phyloP scores from a whole-genome alignment of 805 yeast species.

The Cyberlindnera nakhonratchasimensis region DNA sequence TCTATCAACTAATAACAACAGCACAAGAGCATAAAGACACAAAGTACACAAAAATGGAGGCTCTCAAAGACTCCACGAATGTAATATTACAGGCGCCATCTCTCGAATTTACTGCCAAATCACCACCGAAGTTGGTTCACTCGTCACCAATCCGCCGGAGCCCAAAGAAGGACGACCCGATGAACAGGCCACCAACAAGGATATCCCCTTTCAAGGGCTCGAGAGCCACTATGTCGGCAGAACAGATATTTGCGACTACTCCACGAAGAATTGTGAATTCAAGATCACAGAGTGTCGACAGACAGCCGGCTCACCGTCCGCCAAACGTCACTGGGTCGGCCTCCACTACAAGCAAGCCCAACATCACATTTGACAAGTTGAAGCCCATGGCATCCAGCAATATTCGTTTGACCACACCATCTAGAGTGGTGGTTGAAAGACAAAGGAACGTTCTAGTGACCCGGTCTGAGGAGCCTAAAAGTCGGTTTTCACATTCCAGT shows the following conservation, averaged over 20 bases:
- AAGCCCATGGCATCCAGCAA: constrained; percentile 29
- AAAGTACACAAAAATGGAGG: constrained; percentile 6
- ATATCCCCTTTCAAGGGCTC: constrained; percentile 27
- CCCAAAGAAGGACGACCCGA: constrained; percentile 9
- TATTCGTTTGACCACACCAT: constrained; percentile 24
- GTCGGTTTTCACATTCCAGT: constrained; percentile 14
- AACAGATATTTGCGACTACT: constrained; percentile 26
- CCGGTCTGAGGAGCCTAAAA: constrained; percentile 27
- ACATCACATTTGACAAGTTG: constrained; percentile 27
- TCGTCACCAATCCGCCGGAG: constrained; percentile 5
- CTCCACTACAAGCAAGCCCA: constrained; percentile 8
- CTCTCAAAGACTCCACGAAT: constrained; percentile 14
- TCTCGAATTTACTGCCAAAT: constrained; percentile 16
- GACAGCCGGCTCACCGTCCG: constrained; percentile 7
- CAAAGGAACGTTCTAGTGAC: constrained; percentile 24
- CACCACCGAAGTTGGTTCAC: constrained; percentile 15
- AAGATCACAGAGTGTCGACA: constrained; percentile 31
- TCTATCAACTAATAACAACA: not conserved
- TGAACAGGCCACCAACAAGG: constrained; percentile 24
- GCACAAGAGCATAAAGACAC: not conserved
- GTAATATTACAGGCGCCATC: constrained; percentile 10
- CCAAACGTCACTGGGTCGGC: constrained; percentile 2
- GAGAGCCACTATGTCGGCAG: constrained; percentile 12
- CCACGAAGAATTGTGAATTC: constrained; percentile 28
- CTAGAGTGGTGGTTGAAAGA: constrained; percentile 27